phyloP scores from a whole-genome alignment of 306 rosid genomes.

The Senna tora region DNA sequence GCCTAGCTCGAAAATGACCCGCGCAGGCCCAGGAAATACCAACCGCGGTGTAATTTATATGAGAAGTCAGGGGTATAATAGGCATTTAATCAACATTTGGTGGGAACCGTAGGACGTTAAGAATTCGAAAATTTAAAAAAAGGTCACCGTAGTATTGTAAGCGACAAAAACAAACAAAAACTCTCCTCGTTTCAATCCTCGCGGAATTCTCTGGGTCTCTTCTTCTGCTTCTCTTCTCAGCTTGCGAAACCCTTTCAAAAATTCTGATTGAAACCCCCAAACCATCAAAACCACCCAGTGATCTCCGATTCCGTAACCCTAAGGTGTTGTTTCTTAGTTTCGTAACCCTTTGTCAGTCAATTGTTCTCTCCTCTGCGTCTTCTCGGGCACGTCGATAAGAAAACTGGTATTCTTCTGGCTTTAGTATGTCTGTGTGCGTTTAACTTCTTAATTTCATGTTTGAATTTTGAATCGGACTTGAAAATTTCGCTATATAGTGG shows the following conservation, averaged over 20 bases:
- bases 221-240: neutral
- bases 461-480: neutral
- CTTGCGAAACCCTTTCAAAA: neutral
- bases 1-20: neutral
- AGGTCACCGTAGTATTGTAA: neutral
- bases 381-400: neutral
- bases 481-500: neutral
- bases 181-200: neutral
- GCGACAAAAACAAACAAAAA: no score
- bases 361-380: neutral
- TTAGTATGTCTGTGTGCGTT: neutral
- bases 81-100: neutral
- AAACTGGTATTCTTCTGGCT: neutral
- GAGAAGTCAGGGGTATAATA: neutral
- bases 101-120: slow-evolving; percentile 28
- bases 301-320: slow-evolving; percentile 11
- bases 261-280: neutral
- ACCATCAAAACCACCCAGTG: neutral
- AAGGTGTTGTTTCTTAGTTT: neutral
- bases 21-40: neutral
- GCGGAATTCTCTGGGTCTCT: neutral
- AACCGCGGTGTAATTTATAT: neutral
- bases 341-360: neutral
- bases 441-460: neutral
- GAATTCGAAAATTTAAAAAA: slow-evolving; percentile 35